Conservation (phyloP, 305 asterid species). For the Solanum hybrid region DNA sequence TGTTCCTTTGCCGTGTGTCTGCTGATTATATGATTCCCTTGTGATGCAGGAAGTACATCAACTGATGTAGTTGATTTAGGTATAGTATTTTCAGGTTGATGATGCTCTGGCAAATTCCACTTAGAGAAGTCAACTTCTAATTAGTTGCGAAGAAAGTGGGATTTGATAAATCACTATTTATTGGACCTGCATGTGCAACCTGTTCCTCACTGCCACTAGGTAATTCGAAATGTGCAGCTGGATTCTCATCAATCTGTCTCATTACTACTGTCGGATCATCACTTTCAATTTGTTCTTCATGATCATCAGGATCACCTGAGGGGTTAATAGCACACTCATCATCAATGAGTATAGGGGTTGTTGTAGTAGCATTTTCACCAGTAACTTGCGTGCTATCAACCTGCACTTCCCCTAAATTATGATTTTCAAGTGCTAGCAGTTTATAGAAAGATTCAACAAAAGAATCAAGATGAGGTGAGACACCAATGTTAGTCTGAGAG, state of each 20-base stretch:
- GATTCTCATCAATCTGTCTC: neutral
- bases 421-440: neutral
- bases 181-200: neutral
- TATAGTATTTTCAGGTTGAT: too few species aligned
- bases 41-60: neutral
- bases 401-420: neutral
- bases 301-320: neutral
- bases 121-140: neutral
- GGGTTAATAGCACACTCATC: neutral
- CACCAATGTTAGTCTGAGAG: neutral
- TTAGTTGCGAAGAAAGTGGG: neutral
- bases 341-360: neutral
- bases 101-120: neutral
- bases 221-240: neutral
- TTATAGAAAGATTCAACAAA: neutral
- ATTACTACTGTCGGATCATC: neutral
- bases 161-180: neutral
- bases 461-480: neutral
- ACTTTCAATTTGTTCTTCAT: neutral
- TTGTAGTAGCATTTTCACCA: neutral
- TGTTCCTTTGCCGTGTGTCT: neutral
- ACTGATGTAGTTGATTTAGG: neutral
- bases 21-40: neutral
- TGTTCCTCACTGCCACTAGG: neutral
- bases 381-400: neutral